phyloP scores from a whole-genome alignment of 257 asterid species.

The Solanum corneliomulleri region DNA sequence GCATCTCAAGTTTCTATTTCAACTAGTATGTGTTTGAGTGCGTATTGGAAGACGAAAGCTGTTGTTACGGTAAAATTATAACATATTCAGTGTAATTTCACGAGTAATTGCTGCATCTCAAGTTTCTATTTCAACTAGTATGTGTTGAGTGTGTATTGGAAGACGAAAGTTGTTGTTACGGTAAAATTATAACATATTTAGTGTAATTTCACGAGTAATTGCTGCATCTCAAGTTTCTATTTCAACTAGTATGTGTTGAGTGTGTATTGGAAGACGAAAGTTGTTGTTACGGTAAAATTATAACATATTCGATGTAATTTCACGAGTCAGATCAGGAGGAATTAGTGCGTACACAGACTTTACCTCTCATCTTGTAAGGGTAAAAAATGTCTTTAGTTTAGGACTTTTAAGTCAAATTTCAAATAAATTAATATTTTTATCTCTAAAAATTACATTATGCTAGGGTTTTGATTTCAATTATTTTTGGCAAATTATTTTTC shows the following conservation, averaged over 20 bases:
- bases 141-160: not conserved
- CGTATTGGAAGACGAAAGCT: not conserved
- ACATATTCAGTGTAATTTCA: not conserved
- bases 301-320: not conserved
- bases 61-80: not conserved
- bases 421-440: no score
- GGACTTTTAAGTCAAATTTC: no score
- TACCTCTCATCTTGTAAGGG: no score
- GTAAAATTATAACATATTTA: not conserved
- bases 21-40: no score
- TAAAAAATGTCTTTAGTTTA: no score
- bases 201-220: not conserved
- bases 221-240: not conserved
- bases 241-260: not conserved
- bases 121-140: not conserved
- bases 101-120: not conserved
- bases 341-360: no score
- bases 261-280: not conserved
- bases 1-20: not conserved
- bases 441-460: no score
- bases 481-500: no score
- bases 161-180: not conserved
- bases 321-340: no score
- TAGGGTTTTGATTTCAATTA: no score
- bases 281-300: not conserved